Percentiles rank a stretch among this genome's conserved stretches.
Conservation (phyloP, 192 early-diverging fungal genomes). For the Rhizophagus clarus region DNA sequence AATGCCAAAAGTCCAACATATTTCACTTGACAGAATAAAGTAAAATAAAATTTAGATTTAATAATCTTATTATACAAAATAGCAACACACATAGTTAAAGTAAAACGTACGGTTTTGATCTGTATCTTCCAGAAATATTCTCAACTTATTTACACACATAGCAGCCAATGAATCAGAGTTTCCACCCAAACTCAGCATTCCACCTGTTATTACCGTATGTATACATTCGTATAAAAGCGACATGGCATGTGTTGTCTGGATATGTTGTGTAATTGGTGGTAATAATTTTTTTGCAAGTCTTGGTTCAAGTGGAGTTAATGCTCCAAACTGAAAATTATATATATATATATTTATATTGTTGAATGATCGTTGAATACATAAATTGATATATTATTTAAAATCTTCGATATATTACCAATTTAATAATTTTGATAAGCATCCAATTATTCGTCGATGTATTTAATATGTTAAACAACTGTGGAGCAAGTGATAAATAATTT, state of each 20-base stretch:
- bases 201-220: conserved; percentile 88
- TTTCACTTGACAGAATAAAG: conserved; percentile 60
- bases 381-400: no score
- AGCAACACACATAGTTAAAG: not conserved
- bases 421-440: conserved; percentile 99
- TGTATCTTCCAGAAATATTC: conserved; percentile 76
- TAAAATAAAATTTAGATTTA: not conserved
- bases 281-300: conserved; percentile 88
- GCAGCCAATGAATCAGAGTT: conserved; percentile 66
- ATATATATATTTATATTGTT: not conserved
- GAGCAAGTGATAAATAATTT: conserved; percentile 92
- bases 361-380: no score
- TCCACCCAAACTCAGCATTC: conserved; percentile 71
- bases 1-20: conserved; percentile 91
- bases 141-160: conserved; percentile 83
- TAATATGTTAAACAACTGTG: conserved; percentile 88
- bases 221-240: conserved; percentile 98
- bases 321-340: conserved; percentile 70
- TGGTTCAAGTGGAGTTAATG: conserved; percentile 90
- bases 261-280: conserved; percentile 78
- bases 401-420: conserved; percentile 64
- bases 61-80: not conserved
- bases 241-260: conserved; percentile 90
- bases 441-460: conserved; percentile 95
- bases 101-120: conserved; percentile 87